Conservation (phyloP, 2,329 filamentous ascomycete species). For the Fusarium verrucosum region DNA sequence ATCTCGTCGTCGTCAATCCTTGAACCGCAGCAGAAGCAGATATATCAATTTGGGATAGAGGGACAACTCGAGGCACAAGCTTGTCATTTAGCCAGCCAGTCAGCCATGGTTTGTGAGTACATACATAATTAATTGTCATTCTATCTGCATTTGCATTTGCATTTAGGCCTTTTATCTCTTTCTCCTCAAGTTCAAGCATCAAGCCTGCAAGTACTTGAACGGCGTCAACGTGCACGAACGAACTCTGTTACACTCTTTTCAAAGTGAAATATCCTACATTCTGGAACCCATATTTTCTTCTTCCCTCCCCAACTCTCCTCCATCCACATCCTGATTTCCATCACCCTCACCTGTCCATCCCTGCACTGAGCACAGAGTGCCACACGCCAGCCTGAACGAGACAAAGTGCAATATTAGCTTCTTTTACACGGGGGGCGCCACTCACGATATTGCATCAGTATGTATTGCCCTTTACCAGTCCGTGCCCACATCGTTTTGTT, state of each 20-base stretch:
- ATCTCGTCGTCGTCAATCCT: background rate
- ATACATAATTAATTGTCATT: no score
- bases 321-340: background rate
- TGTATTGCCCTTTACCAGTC: background rate
- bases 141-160: background rate
- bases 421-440: slow-evolving; percentile 24
- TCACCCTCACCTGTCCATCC: slow-evolving; percentile 4
- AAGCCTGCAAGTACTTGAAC: background rate
- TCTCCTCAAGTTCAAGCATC: background rate
- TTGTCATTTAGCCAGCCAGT: slow-evolving; percentile 1
- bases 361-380: slow-evolving; percentile 19
- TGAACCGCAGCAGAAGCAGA: slow-evolving; percentile 1
- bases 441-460: slow-evolving; percentile 25
- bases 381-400: slow-evolving; percentile 30
- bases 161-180: background rate
- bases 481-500: slow-evolving; percentile 11
- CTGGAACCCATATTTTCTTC: background rate
- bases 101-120: slow-evolving; percentile 36
- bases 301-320: slow-evolving; percentile 5
- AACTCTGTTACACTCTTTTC: background rate
- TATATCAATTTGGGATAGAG: background rate
- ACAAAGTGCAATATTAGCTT: slow-evolving; percentile 35
- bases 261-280: slow-evolving; percentile 1
- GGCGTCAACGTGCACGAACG: background rate
- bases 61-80: background rate